phyloP scores from a whole-genome alignment of 1,139 yeast species.

The Zygosaccharomyces sapae region DNA sequence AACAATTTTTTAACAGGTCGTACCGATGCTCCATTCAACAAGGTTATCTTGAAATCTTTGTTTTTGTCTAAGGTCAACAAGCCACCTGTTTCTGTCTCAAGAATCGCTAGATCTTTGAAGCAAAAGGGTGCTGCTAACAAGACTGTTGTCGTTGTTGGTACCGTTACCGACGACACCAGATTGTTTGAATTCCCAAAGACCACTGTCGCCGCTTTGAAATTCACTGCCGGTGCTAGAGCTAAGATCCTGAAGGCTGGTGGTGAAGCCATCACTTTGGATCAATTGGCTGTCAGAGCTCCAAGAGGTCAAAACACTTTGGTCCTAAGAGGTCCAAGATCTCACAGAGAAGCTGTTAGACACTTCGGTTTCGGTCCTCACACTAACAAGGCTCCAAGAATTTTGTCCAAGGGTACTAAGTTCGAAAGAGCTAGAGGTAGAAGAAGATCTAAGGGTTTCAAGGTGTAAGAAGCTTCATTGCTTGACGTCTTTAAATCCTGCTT shows the following conservation, averaged over 20 bases:
- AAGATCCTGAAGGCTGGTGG: constrained; percentile 98
- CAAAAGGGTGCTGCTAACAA: constrained; percentile 84
- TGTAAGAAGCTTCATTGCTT: constrained; percentile 49
- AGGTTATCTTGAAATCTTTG: constrained; percentile 87
- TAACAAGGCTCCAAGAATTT: constrained; percentile 98
- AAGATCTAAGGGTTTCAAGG: constrained; percentile 99
- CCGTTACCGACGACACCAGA: constrained; percentile 98
- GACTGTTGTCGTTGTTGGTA: constrained; percentile 97
- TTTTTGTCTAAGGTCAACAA: constrained; percentile 98
- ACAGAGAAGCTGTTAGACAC: constrained; percentile 99
- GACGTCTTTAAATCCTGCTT: neutral
- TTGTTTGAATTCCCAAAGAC: constrained; percentile 91
- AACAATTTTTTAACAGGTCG: constrained; percentile 58
- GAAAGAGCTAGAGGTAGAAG: constrained; percentile 99
- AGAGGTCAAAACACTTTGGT: constrained; percentile 98
- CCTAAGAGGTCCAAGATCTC: constrained; percentile 97
- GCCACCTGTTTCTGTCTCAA: constrained; percentile 97
- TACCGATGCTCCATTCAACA: constrained; percentile 98
- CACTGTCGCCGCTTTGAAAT: constrained; percentile 97
- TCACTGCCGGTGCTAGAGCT: constrained; percentile 99
- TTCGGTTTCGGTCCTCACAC: constrained; percentile 99
- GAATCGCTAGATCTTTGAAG: constrained; percentile 78
- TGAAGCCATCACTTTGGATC: constrained; percentile 98
- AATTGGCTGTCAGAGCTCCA: constrained; percentile 98
- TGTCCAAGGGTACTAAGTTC: constrained; percentile 98